Conservation (phyloP, 1,284 basidiomycete species). For the Rhodotorula sp. region DNA sequence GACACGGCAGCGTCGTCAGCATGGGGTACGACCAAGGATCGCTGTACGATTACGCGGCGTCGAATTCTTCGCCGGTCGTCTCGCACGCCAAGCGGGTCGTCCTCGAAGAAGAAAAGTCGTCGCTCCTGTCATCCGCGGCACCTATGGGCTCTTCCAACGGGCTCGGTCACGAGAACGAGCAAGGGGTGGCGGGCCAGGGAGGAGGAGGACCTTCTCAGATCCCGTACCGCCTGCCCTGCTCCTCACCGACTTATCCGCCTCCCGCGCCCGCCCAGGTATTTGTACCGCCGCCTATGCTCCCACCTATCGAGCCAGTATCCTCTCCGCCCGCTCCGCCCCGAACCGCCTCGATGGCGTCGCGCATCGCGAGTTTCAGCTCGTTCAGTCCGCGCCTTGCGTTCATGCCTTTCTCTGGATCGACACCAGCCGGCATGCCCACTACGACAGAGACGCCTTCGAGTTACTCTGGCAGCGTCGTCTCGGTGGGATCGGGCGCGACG, state of each 20-base stretch:
- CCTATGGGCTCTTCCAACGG: not conserved
- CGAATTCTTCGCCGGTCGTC: not conserved
- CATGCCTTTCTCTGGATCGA: slow-evolving; percentile 24
- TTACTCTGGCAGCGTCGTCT: not conserved
- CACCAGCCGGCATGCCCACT: not conserved
- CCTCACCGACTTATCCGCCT: not conserved
- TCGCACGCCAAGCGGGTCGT: not conserved
- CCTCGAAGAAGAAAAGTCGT: not conserved
- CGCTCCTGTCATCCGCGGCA: not conserved
- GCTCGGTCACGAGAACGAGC: not conserved
- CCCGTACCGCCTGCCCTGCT: not conserved
- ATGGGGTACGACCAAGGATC: not conserved
- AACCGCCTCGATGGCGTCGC: not conserved
- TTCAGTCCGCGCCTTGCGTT: slow-evolving; percentile 19
- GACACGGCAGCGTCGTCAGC: not conserved
- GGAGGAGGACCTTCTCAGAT: not conserved
- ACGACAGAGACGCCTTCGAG: not conserved
- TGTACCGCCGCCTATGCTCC: not conserved
- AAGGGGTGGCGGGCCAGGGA: not conserved
- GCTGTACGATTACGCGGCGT: not conserved
- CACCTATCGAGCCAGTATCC: not conserved
- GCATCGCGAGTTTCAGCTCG: not conserved
- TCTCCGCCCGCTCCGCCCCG: not conserved
- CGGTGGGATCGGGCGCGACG: not conserved
- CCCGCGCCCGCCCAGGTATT: not conserved